Conservation (phyloP, 2,329 filamentous ascomycete genomes). For the Canariomyces notabilis region DNA sequence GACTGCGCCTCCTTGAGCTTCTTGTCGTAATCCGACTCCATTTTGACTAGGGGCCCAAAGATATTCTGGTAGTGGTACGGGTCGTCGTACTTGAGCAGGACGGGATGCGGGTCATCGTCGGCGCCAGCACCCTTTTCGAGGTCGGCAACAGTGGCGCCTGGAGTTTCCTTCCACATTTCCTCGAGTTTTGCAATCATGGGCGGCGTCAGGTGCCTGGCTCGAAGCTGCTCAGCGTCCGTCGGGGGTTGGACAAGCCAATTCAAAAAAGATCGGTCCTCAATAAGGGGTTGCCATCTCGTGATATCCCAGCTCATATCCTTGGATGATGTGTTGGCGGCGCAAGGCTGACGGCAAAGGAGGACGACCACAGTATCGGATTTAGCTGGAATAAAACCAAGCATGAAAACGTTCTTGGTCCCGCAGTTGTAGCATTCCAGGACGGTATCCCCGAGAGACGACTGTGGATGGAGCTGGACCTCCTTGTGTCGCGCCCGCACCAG, state of each 20-base stretch:
- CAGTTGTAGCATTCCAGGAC: conserved; percentile 99
- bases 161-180: conserved; percentile 97
- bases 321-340: conserved; percentile 86
- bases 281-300: conserved; percentile 93
- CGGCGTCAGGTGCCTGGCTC: conserved; percentile 85
- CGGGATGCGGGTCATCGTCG: conserved; percentile 91
- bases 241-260: conserved; percentile 88
- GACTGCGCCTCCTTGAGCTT: conserved; percentile 98
- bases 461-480: conserved; percentile 94
- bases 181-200: conserved; percentile 95
- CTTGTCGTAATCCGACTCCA: conserved; percentile 98
- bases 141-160: conserved; percentile 80
- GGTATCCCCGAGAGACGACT: conserved; percentile 89
- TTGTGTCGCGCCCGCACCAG: conserved; percentile 96
- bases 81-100: conserved; percentile 90
- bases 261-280: conserved; percentile 92
- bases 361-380: conserved; percentile 99
- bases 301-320: conserved; percentile 99
- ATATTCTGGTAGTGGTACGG: conserved; percentile 99
- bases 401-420: conserved; percentile 97
- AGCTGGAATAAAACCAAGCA: conserved; percentile 95
- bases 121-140: conserved; percentile 86
- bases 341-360: conserved; percentile 91
- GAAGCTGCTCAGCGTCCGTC: conserved; percentile 90
- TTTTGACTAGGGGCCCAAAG: conserved; percentile 95